Conservation (phyloP, 2,329 filamentous ascomycete genomes). For the Ophiosphaerella korrae region DNA sequence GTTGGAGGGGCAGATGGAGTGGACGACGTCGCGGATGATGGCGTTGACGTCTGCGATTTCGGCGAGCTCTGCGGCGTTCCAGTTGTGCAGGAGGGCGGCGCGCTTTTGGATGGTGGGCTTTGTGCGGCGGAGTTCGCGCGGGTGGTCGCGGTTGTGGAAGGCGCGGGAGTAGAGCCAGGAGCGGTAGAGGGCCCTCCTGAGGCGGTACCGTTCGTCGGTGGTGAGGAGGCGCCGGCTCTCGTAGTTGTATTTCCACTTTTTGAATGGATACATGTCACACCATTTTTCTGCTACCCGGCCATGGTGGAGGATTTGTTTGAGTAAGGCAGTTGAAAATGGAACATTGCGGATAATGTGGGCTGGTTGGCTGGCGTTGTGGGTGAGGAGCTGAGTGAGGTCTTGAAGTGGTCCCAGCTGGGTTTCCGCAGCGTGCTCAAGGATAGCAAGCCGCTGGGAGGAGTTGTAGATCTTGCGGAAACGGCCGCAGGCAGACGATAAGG, state of each 20-base stretch:
- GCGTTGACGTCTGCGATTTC: slow-evolving; percentile 64
- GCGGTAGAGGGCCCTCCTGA: slow-evolving; percentile 64
- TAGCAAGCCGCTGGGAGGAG: slow-evolving; percentile 59
- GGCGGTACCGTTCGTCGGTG: slow-evolving; percentile 53
- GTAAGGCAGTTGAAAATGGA: slow-evolving; percentile 60
- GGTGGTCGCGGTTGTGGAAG: slow-evolving; percentile 60
- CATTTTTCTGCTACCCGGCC: slow-evolving; percentile 63
- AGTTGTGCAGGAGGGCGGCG: slow-evolving; percentile 63
- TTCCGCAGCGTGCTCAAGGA: slow-evolving; percentile 60
- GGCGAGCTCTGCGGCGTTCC: slow-evolving; percentile 59
- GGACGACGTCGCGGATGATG: slow-evolving; percentile 61
- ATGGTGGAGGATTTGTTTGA: slow-evolving; percentile 60
- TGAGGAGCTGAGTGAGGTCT: slow-evolving; percentile 64
- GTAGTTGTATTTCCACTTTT: slow-evolving; percentile 66
- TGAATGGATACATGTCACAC: slow-evolving; percentile 66
- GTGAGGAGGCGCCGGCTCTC: slow-evolving; percentile 61
- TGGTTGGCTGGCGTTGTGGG: slow-evolving; percentile 64
- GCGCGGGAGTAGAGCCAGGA: slow-evolving; percentile 65
- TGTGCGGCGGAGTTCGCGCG: slow-evolving; percentile 56
- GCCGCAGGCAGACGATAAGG: slow-evolving; percentile 60
- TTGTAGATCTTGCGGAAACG: slow-evolving; percentile 60
- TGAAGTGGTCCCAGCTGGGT: slow-evolving; percentile 62
- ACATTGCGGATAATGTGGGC: slow-evolving; percentile 60
- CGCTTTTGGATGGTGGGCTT: slow-evolving; percentile 57
- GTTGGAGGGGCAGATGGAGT: slow-evolving; percentile 66